Percentiles rank a stretch among this genome's conserved stretches.
Conservation (phyloP, 2,329 filamentous ascomycete genomes). For the Penicillium polonicum region DNA sequence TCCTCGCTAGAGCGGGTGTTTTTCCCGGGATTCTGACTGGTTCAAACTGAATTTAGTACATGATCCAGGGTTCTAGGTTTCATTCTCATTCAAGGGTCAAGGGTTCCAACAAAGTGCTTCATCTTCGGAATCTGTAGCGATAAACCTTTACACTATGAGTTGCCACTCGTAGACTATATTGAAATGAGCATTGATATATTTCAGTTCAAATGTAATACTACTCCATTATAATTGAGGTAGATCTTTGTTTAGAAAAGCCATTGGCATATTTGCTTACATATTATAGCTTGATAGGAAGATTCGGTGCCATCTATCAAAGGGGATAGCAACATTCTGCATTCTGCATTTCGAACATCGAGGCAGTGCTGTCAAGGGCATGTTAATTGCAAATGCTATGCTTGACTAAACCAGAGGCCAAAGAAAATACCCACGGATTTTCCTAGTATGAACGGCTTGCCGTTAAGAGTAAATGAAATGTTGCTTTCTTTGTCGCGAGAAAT, state of each 20-base stretch:
- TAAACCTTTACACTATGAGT: background rate
- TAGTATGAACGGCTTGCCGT: too few species aligned
- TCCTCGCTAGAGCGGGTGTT: background rate
- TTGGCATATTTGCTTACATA: background rate
- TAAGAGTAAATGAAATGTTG: too few species aligned
- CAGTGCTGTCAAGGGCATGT: background rate
- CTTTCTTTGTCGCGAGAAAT: too few species aligned
- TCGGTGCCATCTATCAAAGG: background rate
- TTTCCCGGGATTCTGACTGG: background rate
- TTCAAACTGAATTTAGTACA: background rate
- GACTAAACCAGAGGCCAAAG: too few species aligned
- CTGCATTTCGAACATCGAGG: background rate
- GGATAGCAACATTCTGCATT: background rate
- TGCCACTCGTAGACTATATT: background rate
- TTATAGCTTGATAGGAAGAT: background rate
- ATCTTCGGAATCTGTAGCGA: background rate
- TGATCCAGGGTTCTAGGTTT: background rate
- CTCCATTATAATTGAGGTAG: too few species aligned
- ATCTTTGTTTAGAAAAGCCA: too few species aligned
- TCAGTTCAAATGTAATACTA: background rate
- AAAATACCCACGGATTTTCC: too few species aligned
- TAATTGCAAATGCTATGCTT: background rate
- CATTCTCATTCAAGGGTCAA: too few species aligned
- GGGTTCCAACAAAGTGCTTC: too few species aligned
- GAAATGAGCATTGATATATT: background rate